phyloP scores from a whole-genome alignment of 306 rosid species.

The barrel medic (Medicago truncatula) region DNA sequence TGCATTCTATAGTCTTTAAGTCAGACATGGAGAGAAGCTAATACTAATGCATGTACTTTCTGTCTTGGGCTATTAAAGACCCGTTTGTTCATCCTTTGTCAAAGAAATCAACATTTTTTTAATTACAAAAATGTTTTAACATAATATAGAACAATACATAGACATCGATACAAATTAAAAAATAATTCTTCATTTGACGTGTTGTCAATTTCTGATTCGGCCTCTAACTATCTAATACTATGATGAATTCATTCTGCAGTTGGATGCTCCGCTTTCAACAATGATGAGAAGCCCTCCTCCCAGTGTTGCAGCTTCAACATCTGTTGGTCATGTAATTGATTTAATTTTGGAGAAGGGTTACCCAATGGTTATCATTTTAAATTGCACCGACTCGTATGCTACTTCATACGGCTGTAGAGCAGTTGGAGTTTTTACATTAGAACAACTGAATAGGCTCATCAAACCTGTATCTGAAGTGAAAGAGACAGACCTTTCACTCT shows the following conservation, averaged over 20 bases:
- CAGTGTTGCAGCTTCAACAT: slow-evolving; percentile 52
- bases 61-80: not conserved
- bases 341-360: slow-evolving; percentile 62
- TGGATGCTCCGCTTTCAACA: slow-evolving; percentile 68
- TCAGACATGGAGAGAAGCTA: slow-evolving; percentile 8
- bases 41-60: slow-evolving; percentile 8
- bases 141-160: not conserved
- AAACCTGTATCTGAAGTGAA: slow-evolving; percentile 49
- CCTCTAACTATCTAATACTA: slow-evolving; percentile 3
- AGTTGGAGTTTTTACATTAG: slow-evolving; percentile 68
- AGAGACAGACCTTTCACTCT: slow-evolving; percentile 42
- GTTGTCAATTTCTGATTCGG: slow-evolving; percentile 3
- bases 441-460: slow-evolving; percentile 56
- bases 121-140: not conserved
- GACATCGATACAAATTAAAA: not conserved
- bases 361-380: slow-evolving; percentile 64
- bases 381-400: slow-evolving; percentile 47
- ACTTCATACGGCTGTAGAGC: slow-evolving; percentile 59
- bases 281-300: slow-evolving; percentile 91
- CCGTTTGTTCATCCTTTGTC: not conserved
- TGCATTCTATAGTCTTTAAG: slow-evolving; percentile 18
- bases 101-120: not conserved
- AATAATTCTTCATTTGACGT: not conserved
- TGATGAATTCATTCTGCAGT: slow-evolving; percentile 46
- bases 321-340: slow-evolving; percentile 70